Conservation (phyloP, 345 rosid species). For the Reutealis trisperma region DNA sequence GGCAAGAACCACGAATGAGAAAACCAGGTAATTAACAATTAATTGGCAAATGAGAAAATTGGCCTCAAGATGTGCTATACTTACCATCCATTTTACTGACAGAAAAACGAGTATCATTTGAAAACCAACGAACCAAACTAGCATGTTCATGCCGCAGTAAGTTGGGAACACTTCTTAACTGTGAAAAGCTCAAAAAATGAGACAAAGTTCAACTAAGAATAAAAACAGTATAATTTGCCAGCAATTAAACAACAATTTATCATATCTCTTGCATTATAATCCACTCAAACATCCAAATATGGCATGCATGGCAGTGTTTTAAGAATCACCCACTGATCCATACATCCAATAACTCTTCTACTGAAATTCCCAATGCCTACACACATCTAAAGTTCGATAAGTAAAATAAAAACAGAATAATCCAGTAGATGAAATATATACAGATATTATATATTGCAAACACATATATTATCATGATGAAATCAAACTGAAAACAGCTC, state of each 20-base stretch:
- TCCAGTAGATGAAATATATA: neutral
- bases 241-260: neutral
- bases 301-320: neutral
- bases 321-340: neutral
- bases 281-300: neutral
- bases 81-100: constrained; percentile 56
- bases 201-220: neutral
- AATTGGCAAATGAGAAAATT: neutral
- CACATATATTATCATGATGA: neutral
- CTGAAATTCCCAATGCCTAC: neutral
- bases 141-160: constrained; percentile 55
- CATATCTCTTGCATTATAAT: neutral
- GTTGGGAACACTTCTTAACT: constrained; percentile 60
- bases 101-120: constrained; percentile 44
- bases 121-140: constrained; percentile 53
- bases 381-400: neutral
- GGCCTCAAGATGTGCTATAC: neutral
- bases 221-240: neutral
- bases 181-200: constrained; percentile 21
- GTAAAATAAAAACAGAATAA: neutral
- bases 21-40: neutral
- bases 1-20: neutral
- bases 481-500: neutral
- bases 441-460: neutral
- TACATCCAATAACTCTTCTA: neutral